Conservation (phyloP, 345 rosid species). For the Gossypium sturtianum region DNA sequence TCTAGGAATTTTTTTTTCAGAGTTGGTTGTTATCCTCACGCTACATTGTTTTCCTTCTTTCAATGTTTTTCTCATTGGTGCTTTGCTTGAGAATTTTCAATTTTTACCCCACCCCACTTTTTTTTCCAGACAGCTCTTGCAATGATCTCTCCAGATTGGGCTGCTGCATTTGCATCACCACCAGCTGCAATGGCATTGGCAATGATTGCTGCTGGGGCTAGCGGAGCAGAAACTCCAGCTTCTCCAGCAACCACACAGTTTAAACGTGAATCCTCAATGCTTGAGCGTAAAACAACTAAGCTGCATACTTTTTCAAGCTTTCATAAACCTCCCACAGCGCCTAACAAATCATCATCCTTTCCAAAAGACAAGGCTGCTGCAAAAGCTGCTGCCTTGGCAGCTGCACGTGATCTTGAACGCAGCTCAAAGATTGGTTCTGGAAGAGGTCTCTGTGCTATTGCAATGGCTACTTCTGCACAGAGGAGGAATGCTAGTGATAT, state of each 20-base stretch:
- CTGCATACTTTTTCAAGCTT: constrained; percentile 89
- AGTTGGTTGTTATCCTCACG: background rate
- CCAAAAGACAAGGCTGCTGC: constrained; percentile 96
- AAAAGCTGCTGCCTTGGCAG: constrained; percentile 97
- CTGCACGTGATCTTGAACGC: constrained; percentile 97
- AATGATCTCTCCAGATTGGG: constrained; percentile 94
- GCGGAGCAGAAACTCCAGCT: constrained; percentile 76
- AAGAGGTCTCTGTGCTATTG: constrained; percentile 98
- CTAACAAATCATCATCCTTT: constrained; percentile 49
- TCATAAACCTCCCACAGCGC: constrained; percentile 62
- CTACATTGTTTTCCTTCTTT: background rate
- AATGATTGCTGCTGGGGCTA: constrained; percentile 99
- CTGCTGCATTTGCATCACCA: constrained; percentile 99
- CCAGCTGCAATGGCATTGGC: constrained; percentile 99
- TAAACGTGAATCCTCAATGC: constrained; percentile 80
- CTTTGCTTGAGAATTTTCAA: background rate
- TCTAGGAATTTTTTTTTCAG: background rate
- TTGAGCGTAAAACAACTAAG: constrained; percentile 71
- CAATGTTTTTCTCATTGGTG: background rate
- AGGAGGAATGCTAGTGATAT: constrained; percentile 79
- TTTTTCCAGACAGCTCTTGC: constrained; percentile 77
- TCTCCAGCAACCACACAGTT: constrained; percentile 56
- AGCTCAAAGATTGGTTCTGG: constrained; percentile 97
- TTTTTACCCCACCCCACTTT: background rate
- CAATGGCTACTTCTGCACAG: constrained; percentile 99